A percentile compares a stretch with the other conserved stretches of the same genome.
These are phyloP conservation scores for Pseudocercospora macadamiae DNA, from an alignment of 2,329 filamentous ascomycete genomes.

Conservation along the genomic window DNA sequence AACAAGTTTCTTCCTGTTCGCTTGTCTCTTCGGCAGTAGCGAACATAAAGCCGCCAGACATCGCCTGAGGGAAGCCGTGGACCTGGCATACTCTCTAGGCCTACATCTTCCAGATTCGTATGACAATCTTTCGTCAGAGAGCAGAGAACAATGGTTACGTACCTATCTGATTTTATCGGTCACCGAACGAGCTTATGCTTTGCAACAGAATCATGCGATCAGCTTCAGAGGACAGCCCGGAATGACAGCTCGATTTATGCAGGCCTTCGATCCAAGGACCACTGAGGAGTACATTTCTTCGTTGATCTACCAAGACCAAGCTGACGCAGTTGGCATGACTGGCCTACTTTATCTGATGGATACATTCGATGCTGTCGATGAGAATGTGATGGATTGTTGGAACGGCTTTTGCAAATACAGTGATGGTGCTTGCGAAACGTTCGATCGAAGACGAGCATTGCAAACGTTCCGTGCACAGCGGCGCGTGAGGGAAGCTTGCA, in stretches of 20 bases:
- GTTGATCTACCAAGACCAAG: slow-evolving; percentile 48
- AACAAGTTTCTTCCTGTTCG: slow-evolving; percentile 38
- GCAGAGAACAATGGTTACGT: slow-evolving; percentile 44
- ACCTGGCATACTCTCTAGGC: slow-evolving; percentile 46
- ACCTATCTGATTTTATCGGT: slow-evolving; percentile 42
- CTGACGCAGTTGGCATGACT: slow-evolving; percentile 46
- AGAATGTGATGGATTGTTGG: slow-evolving; percentile 50
- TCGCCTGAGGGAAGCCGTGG: slow-evolving; percentile 37
- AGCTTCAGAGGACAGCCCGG: slow-evolving; percentile 47
- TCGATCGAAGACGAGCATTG: slow-evolving; percentile 39
- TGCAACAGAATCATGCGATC: slow-evolving; percentile 47
- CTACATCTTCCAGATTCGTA: slow-evolving; percentile 47
- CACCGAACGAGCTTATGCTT: slow-evolving; percentile 45
- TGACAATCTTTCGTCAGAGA: slow-evolving; percentile 40
- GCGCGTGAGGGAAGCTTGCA: slow-evolving; percentile 33
- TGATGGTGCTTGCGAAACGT: slow-evolving; percentile 38
- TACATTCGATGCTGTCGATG: slow-evolving; percentile 48
- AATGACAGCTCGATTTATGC: slow-evolving; percentile 44
- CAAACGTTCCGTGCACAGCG: slow-evolving; percentile 38
- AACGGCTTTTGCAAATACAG: slow-evolving; percentile 42
- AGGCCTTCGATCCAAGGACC: slow-evolving; percentile 44
- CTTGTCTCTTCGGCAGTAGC: slow-evolving; percentile 33
- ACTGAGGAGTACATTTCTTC: slow-evolving; percentile 38
- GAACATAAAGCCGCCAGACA: slow-evolving; percentile 35
- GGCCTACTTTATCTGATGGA: slow-evolving; percentile 49